Evolutionary conservation across 164 flowering plant genomes (phyloP).

Genomic region (Malania oleifera): DNA sequence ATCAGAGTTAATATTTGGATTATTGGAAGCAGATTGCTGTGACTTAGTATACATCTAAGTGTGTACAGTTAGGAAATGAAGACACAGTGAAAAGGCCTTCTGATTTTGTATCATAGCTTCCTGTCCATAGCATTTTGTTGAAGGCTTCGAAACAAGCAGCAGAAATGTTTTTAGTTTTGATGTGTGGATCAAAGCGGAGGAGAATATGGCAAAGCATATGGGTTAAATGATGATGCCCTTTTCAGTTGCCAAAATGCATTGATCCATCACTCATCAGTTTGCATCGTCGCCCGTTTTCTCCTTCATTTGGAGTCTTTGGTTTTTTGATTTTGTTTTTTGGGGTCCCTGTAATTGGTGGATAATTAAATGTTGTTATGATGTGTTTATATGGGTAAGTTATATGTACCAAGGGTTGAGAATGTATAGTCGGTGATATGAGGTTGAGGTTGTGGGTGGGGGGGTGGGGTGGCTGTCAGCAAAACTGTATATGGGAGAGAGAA

Average conservation of each 20-base stretch:
- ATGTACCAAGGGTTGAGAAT: no score
- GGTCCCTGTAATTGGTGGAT: no score
- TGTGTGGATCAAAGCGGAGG: conserved; percentile 18
- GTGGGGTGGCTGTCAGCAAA: conserved; percentile 11
- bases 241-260: conserved; percentile 18
- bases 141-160: conserved; percentile 18
- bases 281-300: conserved; percentile 8
- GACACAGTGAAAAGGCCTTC: conserved; percentile 18
- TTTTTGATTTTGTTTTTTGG: not conserved
- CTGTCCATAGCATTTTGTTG: conserved; percentile 7
- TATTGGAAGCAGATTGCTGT: conserved; percentile 10
- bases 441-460: no score
- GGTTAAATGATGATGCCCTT: conserved; percentile 16
- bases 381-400: conserved; percentile 13
- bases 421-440: no score
- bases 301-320: not conserved
- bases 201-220: conserved; percentile 24
- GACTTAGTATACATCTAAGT: conserved; percentile 22
- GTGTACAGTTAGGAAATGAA: conserved; percentile 24
- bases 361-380: not conserved
- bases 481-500: conserved; percentile 19
- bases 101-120: conserved; percentile 30
- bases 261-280: conserved; percentile 17
- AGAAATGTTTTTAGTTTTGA: conserved; percentile 17
- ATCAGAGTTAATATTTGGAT: conserved; percentile 13